phyloP scores from a whole-genome alignment of 23 red algal genomes.

The Cyanidioschyzon merolae region DNA sequence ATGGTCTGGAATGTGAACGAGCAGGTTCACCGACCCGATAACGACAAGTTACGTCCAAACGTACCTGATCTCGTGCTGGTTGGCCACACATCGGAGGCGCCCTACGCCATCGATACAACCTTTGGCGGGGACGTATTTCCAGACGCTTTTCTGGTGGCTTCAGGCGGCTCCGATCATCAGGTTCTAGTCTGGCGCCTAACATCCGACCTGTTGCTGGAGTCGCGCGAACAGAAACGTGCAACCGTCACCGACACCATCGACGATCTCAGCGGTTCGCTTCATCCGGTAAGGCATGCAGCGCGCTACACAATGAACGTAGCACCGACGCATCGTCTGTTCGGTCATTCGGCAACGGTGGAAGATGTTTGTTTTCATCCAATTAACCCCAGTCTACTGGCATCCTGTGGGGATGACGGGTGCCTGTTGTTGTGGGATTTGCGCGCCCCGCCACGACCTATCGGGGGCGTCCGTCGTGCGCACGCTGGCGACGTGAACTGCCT shows the following conservation, averaged over 20 bases:
- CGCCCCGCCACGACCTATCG: slow-evolving; percentile 20
- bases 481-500: slow-evolving; percentile 60
- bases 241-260: slow-evolving; percentile 20
- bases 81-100: slow-evolving; percentile 43
- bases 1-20: slow-evolving; percentile 69
- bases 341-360: slow-evolving; percentile 53
- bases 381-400: slow-evolving; percentile 26
- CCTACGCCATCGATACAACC: slow-evolving; percentile 49
- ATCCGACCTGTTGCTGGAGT: background rate
- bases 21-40: slow-evolving; percentile 48
- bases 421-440: slow-evolving; percentile 57
- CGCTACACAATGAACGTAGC: background rate
- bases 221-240: slow-evolving; percentile 29
- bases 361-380: slow-evolving; percentile 48
- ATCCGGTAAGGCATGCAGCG: background rate
- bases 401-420: slow-evolving; percentile 35
- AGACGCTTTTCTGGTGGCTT: slow-evolving; percentile 30
- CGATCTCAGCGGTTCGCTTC: slow-evolving; percentile 7
- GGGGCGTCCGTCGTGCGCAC: slow-evolving; percentile 32
- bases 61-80: slow-evolving; percentile 42
- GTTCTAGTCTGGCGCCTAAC: slow-evolving; percentile 55
- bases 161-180: slow-evolving; percentile 38
- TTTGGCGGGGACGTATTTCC: background rate
- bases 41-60: slow-evolving; percentile 22
- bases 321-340: background rate